Evolutionary conservation across 2,329 filamentous ascomycete genomes (phyloP).

Genomic region (Penicillium sp.): DNA sequence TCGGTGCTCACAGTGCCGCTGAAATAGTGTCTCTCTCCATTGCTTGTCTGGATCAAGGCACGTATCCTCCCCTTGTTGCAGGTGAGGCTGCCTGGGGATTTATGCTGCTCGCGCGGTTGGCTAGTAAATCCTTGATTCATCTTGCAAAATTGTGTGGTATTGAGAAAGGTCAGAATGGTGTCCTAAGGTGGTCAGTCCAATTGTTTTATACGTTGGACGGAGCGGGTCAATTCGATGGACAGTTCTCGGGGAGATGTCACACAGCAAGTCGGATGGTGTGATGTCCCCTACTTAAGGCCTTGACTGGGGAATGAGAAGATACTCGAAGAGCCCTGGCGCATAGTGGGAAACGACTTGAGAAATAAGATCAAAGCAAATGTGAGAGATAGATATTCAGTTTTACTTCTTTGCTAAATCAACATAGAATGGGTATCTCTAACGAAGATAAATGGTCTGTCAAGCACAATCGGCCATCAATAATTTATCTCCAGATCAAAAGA

Average conservation of each 20-base stretch:
- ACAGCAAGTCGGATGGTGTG: not conserved
- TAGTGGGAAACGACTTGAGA: not conserved
- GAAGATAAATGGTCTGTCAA: not conserved
- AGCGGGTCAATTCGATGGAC: not conserved
- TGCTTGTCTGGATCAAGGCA: not conserved
- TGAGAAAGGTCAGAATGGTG: not conserved
- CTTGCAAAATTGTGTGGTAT: not conserved
- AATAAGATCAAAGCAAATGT: not conserved
- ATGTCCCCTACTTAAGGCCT: no score
- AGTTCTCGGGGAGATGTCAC: not conserved
- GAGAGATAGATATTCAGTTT: not conserved
- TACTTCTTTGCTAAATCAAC: not conserved
- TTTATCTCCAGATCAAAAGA: not conserved
- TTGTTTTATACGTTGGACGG: not conserved
- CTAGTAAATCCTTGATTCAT: not conserved
- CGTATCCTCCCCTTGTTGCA: not conserved
- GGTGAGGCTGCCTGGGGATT: not conserved
- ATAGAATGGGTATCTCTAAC: conserved; percentile 3
- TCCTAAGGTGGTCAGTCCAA: not conserved
- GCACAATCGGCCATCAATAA: not conserved
- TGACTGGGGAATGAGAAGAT: not conserved
- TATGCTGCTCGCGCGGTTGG: not conserved
- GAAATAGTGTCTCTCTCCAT: not conserved
- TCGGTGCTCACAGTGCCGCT: not conserved
- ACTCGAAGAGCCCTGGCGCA: not conserved